Percentiles rank a stretch among this genome's conserved stretches.
Evolutionary conservation across 441 rosid genomes (phyloP).

Genomic region (Rhodomyrtus psidioides): DNA sequence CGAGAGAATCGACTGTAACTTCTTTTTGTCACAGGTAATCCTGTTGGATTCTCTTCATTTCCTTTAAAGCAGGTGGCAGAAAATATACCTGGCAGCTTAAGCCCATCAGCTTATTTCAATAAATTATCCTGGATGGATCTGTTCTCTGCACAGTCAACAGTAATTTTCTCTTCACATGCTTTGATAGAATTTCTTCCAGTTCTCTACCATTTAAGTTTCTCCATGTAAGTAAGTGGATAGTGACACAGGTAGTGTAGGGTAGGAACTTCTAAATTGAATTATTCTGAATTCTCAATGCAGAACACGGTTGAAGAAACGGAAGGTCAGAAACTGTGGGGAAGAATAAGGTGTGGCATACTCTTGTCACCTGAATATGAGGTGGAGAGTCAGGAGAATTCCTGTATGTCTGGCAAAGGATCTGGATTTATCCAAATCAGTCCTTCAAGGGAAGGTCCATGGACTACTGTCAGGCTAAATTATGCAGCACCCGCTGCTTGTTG

Average conservation of each 20-base stretch:
- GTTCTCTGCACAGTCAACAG: constrained; percentile 42
- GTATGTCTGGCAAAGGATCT: constrained; percentile 35
- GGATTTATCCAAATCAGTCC: constrained; percentile 97
- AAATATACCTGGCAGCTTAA: constrained; percentile 30
- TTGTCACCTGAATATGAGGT: constrained; percentile 47
- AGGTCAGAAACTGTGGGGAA: constrained; percentile 35
- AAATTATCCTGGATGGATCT: constrained; percentile 70
- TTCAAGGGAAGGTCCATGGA: constrained; percentile 92
- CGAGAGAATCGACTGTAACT: background rate
- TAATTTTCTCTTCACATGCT: constrained; percentile 14
- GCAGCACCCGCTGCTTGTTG: constrained; percentile 99
- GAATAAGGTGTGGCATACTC: constrained; percentile 69
- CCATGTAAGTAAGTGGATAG: background rate
- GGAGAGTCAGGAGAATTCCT: constrained; percentile 30
- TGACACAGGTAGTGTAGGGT: background rate
- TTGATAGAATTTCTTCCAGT: background rate
- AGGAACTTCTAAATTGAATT: background rate
- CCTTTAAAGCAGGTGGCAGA: constrained; percentile 63
- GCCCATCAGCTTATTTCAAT: constrained; percentile 37
- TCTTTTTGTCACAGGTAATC: constrained; percentile 39
- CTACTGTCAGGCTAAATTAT: constrained; percentile 84
- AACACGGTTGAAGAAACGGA: constrained; percentile 28
- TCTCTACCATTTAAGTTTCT: background rate
- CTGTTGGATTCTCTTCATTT: constrained; percentile 72
- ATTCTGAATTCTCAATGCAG: constrained; percentile 31